Evolutionary conservation across 208 protist genomes (phyloP).

Genomic region (Histomonas meleagridis): DNA sequence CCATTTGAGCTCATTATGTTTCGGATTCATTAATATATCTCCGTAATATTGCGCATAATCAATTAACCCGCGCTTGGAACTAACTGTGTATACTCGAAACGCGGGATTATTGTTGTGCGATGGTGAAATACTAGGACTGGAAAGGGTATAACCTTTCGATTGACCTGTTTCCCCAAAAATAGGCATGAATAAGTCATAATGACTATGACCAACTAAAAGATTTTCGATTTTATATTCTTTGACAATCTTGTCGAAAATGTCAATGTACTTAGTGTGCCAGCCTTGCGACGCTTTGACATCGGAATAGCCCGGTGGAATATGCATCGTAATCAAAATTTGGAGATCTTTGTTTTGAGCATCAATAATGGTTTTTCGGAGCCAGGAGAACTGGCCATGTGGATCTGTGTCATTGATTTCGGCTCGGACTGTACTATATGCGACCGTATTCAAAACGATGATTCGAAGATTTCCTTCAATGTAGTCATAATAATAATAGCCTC

Average conservation of each 20-base stretch:
- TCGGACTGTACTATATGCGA: not conserved
- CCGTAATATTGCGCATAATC: not conserved
- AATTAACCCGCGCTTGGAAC: not conserved
- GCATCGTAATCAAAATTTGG: not conserved
- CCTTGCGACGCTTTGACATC: not conserved
- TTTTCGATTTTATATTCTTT: not conserved
- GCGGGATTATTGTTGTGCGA: not conserved
- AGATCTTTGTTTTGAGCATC: too few relatives aligned
- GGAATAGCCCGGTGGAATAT: not conserved
- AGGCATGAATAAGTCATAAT: not conserved
- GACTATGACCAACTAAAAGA: not conserved
- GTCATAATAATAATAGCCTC: slow-evolving; percentile 25
- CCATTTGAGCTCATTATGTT: not conserved
- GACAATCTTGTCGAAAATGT: not conserved
- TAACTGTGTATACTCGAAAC: not conserved
- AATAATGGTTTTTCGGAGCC: not conserved
- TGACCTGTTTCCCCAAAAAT: not conserved
- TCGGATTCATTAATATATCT: not conserved
- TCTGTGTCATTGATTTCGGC: not conserved
- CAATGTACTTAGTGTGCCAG: not conserved
- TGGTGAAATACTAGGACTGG: not conserved
- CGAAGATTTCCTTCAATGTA: not conserved
- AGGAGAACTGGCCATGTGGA: not conserved
- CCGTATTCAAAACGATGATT: not conserved
- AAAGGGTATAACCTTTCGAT: not conserved